Evolutionary conservation across 2,329 filamentous ascomycete species (phyloP), one percentile per base, ranked within the genome.

Genomic region (Dothideomycetes sp.): DNA sequence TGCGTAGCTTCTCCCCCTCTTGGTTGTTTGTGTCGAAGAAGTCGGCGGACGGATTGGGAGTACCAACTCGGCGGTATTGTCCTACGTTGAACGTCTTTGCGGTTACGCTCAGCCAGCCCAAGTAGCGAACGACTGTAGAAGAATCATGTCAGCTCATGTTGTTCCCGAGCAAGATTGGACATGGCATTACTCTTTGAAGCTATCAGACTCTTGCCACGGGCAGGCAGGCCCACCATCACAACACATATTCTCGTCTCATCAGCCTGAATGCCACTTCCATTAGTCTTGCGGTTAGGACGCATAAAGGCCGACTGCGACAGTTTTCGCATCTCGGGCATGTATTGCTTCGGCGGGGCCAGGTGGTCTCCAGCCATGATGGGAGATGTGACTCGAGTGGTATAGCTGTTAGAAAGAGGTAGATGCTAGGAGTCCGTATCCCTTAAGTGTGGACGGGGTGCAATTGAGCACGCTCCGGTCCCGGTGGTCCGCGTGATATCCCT

Each of bases 171-270:
- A 12, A 5, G 3, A 33, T 4, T 19, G n/a, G 3, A 19, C 4
- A 36, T 18, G n/a, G 16, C n/a, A 41, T 55, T 69, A 91, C 88
- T 87, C 76, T 95, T 95, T 57, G 94, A 87, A 51, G 91, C 89
- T 59, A 98, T 96, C 62, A 94, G 78, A 68, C 86, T 94, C 74
- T 98, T 98, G 56, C 91, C 91, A 52, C 91, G 75, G 45, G 91
- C 91, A 40, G 91, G 91, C 58, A 98, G 72, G 50, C 91, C 91
- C 45, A 98, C 91, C 91, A 98, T 96, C 54, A 98, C 87, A 48
- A 98, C 88, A 63, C 89, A 96, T 68, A 98, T 93, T 62, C 84
- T 85, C 45, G 85, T 89, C 63, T 95, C 87, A 70, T 96, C 89
- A 53, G 84, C 84, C 84, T 94, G 82, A 49, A 88, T 74, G 55